A percentile compares a stretch with the other conserved stretches of the same genome.
These are phyloP conservation scores for Colletotrichum sublineola DNA, from an alignment of 2,329 filamentous ascomycete genomes.

Conservation along the genomic window DNA sequence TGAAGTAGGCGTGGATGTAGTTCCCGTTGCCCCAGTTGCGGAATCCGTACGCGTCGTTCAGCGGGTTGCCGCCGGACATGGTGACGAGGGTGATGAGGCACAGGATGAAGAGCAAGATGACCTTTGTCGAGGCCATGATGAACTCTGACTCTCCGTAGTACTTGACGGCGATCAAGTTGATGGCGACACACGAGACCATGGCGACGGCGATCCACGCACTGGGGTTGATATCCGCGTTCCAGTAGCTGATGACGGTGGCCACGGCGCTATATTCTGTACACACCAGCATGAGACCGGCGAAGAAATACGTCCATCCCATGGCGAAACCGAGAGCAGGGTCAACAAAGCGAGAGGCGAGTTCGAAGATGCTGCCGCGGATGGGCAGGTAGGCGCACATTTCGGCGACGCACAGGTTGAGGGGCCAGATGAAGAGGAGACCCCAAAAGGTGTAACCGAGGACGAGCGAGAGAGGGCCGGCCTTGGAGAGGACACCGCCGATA, in stretches of 20 bases:
- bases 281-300: conserved; percentile 60
- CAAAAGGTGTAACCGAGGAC: conserved; percentile 60
- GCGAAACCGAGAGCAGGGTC: conserved; percentile 71
- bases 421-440: conserved; percentile 61
- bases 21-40: conserved; percentile 62
- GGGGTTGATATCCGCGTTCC: conserved; percentile 57
- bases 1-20: conserved; percentile 52
- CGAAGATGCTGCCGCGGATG: conserved; percentile 66
- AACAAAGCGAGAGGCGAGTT: conserved; percentile 67
- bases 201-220: conserved; percentile 65
- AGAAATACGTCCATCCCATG: conserved; percentile 63
- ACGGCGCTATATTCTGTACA: conserved; percentile 61
- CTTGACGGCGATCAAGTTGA: conserved; percentile 63
- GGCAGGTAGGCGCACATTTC: conserved; percentile 71
- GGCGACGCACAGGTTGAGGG: conserved; percentile 61
- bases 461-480: conserved; percentile 59
- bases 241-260: conserved; percentile 60
- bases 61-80: conserved; percentile 77
- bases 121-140: conserved; percentile 70
- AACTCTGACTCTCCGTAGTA: conserved; percentile 61
- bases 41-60: conserved; percentile 74
- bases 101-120: conserved; percentile 64
- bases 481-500: conserved; percentile 57
- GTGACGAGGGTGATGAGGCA: conserved; percentile 75
- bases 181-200: conserved; percentile 58